Base-by-base conservation (phyloP, 306 rosid species). In the Trifolium fragiferum region DNA sequence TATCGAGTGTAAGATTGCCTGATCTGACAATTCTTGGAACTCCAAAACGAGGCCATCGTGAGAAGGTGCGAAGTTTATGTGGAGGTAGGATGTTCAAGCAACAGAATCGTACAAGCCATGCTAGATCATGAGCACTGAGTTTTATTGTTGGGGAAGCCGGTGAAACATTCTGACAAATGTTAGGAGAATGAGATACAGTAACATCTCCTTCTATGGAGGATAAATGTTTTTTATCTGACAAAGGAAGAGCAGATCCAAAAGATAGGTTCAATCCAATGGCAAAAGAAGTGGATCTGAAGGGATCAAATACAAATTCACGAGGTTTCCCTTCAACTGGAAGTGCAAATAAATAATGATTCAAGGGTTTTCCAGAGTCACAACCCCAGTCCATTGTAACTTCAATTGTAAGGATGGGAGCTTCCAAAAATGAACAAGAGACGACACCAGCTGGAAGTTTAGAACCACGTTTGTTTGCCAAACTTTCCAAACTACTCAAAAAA, bases 31-130 rank as follows among this genome's bases (percentile, higher is more conserved):
- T 8, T 78, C 96, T 86, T 59, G 98, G 97, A 61, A 86, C 78
- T 78, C 97, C 98, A 75, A 83, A 95, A 75, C 99, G 97, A 76
- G 99, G 93, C 88, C 88, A 95, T 57, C 97, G 96, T 21, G 98
- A 81, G 80, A 95, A 95, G 9, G 76, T 15, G 23, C 99, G 92
- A 73, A 95, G 82, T 87, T 95, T 95, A 86, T 90, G 93, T 30
- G 99, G 99, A 79, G 99, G 99, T 65, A 85, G 27, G 82, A 43
- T 82, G 79, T 80, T 85, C 88, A 95, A 47, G 74, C 6, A 73
- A 77, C 83, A 75, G 68, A 95, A 95, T 77, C 68, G 89, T 41
- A 25, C 2, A 37, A 95, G 27, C 99, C 99, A 95, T 73, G 92
- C 97, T 30, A 95, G 77, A 86, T 95, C 99, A 85, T 95, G 96